These are phyloP conservation scores for Funneliformis caledonium DNA, from an alignment of 371 early-diverging fungal species.

Conservation along the genomic window DNA sequence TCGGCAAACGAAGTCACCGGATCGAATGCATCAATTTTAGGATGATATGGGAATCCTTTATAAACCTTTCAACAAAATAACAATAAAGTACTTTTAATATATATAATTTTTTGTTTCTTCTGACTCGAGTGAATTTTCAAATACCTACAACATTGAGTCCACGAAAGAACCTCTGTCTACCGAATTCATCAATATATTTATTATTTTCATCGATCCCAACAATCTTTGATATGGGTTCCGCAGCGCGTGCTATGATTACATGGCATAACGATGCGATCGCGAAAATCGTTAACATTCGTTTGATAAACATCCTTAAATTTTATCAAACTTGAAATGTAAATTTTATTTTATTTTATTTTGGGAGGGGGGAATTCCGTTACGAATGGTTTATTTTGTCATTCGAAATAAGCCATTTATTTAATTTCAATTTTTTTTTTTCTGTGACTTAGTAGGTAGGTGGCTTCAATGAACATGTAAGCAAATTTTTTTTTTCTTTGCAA, in stretches of 20 bases:
- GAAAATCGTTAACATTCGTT: too few relatives aligned
- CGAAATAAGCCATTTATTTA: too few relatives aligned
- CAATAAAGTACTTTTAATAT: neutral
- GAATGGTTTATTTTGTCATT: too few relatives aligned
- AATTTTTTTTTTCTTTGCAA: too few relatives aligned
- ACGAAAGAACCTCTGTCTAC: constrained; percentile 14
- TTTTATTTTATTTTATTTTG: too few relatives aligned
- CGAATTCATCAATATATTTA: neutral
- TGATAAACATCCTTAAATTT: too few relatives aligned
- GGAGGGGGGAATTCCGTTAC: too few relatives aligned
- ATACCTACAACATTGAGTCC: constrained; percentile 3
- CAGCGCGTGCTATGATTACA: neutral
- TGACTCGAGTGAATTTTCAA: neutral
- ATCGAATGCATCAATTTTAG: neutral
- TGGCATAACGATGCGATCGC: neutral
- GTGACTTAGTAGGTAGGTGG: too few relatives aligned
- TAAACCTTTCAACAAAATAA: neutral
- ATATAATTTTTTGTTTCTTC: too few relatives aligned
- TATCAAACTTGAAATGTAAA: too few relatives aligned
- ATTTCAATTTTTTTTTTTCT: too few relatives aligned
- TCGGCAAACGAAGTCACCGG: neutral
- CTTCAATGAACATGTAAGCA: too few relatives aligned
- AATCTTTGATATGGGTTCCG: neutral
- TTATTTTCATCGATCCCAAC: neutral
- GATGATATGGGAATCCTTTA: constrained; percentile 3